Evolutionary conservation across 1,284 basidiomycete species (phyloP).

Genomic region (Cryptococcus amylolentus): DNA sequence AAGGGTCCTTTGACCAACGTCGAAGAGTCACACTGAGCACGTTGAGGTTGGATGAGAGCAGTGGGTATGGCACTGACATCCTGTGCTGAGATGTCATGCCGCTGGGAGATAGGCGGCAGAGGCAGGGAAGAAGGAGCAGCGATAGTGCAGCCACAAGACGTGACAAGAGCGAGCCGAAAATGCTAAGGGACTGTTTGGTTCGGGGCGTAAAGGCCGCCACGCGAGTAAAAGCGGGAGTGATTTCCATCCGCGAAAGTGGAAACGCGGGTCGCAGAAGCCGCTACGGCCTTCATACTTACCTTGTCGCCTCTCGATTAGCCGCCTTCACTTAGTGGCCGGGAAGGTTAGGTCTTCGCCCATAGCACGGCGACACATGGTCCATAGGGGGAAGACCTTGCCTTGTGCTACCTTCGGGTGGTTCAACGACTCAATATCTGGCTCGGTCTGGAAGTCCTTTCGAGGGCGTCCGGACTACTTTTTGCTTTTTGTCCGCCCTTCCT

Average conservation of each 20-base stretch:
- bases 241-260: slow-evolving; percentile 1
- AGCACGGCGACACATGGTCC: slow-evolving; percentile 46
- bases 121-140: too few species aligned
- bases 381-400: slow-evolving; percentile 37
- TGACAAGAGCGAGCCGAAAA: too few species aligned
- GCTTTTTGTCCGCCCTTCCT: neutral
- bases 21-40: too few species aligned
- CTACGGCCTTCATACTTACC: slow-evolving; percentile 34
- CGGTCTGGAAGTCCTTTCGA: slow-evolving; percentile 41
- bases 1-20: too few species aligned
- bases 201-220: too few species aligned
- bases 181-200: too few species aligned
- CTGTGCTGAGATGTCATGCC: too few species aligned
- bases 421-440: slow-evolving; percentile 44
- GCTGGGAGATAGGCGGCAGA: too few species aligned
- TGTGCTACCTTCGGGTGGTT: slow-evolving; percentile 45
- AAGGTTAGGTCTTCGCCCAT: slow-evolving; percentile 41
- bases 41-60: too few species aligned
- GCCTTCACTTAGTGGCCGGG: slow-evolving; percentile 30
- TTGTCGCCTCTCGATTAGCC: slow-evolving; percentile 28
- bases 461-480: slow-evolving; percentile 32
- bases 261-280: neutral
- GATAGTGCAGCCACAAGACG: too few species aligned
- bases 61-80: too few species aligned
- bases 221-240: too few species aligned